These are phyloP conservation scores for Starmera caribaea DNA, from an alignment of 805 yeast species.

Conservation along the genomic window DNA sequence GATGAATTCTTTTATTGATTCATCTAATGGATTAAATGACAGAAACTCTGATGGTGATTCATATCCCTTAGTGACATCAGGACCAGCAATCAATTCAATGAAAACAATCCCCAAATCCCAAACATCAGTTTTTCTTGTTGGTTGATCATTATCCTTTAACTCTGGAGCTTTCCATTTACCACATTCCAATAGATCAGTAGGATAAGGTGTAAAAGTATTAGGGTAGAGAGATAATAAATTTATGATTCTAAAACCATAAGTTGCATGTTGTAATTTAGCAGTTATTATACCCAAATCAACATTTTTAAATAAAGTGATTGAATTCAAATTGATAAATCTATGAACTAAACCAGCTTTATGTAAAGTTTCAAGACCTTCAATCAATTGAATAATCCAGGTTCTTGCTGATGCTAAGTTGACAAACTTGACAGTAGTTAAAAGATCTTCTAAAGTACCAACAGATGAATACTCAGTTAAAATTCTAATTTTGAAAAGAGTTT, in stretches of 20 bases:
- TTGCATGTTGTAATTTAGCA: constrained; percentile 50
- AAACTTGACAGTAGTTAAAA: constrained; percentile 57
- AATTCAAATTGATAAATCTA: constrained; percentile 51
- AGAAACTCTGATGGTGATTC: constrained; percentile 60
- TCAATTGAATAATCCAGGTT: constrained; percentile 76
- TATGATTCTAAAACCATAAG: constrained; percentile 43
- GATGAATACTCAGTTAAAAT: constrained; percentile 58
- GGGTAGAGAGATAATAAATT: constrained; percentile 30
- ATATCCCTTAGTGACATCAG: constrained; percentile 42
- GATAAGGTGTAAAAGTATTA: constrained; percentile 17
- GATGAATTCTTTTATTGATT: constrained; percentile 57
- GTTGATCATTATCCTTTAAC: constrained; percentile 31
- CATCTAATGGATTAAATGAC: constrained; percentile 34
- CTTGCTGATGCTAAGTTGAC: constrained; percentile 71
- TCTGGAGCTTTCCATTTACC: constrained; percentile 79
- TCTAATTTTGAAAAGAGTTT: constrained; percentile 54
- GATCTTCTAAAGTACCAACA: constrained; percentile 49
- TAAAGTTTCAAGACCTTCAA: constrained; percentile 76
- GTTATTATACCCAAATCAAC: constrained; percentile 43
- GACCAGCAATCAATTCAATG: constrained; percentile 54
- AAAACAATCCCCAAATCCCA: constrained; percentile 88
- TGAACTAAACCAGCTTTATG: constrained; percentile 84
- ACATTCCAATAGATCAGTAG: constrained; percentile 11
- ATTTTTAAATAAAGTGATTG: constrained; percentile 43
- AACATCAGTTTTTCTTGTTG: constrained; percentile 78